These are phyloP conservation scores for Diaporthe aspalathi DNA, from an alignment of 2,329 filamentous ascomycete species.

Conservation along the genomic window DNA sequence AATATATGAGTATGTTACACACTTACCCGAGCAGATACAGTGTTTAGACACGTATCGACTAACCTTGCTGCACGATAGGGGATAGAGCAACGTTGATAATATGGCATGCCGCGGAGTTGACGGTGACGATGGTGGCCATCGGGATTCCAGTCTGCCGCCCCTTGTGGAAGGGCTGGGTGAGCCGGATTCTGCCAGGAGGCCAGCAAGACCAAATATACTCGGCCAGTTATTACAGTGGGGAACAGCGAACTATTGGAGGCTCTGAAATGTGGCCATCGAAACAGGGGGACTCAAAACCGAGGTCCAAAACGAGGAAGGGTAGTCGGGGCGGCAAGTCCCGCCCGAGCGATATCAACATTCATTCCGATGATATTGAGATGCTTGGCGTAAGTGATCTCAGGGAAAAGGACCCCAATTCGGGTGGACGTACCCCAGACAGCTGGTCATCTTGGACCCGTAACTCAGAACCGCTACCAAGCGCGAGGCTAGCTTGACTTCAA, in stretches of 20 bases:
- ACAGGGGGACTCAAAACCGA: background rate
- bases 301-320: slow-evolving; percentile 8
- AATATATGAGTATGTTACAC: slow-evolving; percentile 21
- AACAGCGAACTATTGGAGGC: slow-evolving; percentile 24
- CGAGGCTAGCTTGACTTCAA: background rate
- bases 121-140: slow-evolving; percentile 29
- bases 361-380: slow-evolving; percentile 9
- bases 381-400: background rate
- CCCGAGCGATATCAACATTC: background rate
- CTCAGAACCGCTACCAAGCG: background rate
- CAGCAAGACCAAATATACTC: background rate
- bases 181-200: slow-evolving; percentile 1
- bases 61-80: background rate
- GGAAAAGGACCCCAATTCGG: background rate
- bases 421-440: slow-evolving; percentile 3
- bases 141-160: slow-evolving; percentile 26
- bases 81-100: slow-evolving; percentile 14
- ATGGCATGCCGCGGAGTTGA: slow-evolving; percentile 31
- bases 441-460: slow-evolving; percentile 6
- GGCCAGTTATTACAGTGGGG: background rate
- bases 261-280: slow-evolving; percentile 24
- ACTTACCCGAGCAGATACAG: fast-evolving
- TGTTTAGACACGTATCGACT: background rate
- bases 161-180: slow-evolving; percentile 27
- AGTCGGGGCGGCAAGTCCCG: background rate